A percentile compares a stretch with the other conserved stretches of the same genome.
Evolutionary conservation across 2,329 filamentous ascomycete genomes (phyloP).

Genomic region (Pseudopithomyces maydicus): DNA sequence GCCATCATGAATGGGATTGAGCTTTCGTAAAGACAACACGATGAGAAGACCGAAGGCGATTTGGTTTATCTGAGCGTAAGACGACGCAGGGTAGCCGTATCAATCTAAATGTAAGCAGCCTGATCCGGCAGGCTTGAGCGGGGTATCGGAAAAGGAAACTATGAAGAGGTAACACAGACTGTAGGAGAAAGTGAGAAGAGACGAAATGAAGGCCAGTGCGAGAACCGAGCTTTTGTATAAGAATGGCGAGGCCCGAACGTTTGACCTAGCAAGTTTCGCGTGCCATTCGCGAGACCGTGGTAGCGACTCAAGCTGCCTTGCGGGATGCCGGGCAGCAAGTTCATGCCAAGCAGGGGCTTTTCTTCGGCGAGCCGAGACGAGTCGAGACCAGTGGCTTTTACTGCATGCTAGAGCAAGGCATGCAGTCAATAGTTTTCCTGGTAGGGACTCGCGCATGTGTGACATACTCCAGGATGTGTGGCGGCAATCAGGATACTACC

Average conservation of each 20-base stretch:
- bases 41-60: not conserved
- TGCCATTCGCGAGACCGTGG: not conserved
- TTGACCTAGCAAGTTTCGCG: not conserved
- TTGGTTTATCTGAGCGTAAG: not conserved
- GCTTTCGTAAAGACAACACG: not conserved
- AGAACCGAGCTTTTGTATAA: not conserved
- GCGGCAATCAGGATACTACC: not conserved
- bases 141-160: not conserved
- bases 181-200: not conserved
- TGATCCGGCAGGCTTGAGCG: not conserved
- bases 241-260: not conserved
- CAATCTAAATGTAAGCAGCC: not conserved
- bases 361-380: not conserved
- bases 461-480: not conserved
- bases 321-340: not conserved
- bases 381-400: not conserved
- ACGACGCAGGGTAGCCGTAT: not conserved
- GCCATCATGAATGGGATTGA: constrained; percentile 24
- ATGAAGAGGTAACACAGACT: not conserved
- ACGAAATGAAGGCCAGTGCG: not conserved
- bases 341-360: not conserved
- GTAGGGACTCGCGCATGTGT: not conserved
- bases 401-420: not conserved
- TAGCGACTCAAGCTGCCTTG: not conserved
- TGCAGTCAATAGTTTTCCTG: not conserved